phyloP scores from a whole-genome alignment of 495 filamentous ascomycete genomes.

The Aspergillus kassunensis region DNA sequence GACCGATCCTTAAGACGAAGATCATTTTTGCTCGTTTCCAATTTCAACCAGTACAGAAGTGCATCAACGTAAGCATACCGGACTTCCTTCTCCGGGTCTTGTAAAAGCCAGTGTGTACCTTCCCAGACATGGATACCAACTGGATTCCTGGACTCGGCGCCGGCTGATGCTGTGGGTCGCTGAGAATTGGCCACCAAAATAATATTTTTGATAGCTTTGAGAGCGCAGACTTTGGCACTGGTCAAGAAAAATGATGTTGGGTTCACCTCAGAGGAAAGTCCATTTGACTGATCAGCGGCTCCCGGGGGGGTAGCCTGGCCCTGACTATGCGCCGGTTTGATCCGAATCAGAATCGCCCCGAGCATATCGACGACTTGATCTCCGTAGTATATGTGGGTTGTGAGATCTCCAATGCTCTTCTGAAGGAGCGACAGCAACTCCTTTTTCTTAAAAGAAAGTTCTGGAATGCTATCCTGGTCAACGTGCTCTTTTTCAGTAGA shows the following conservation, averaged over 20 bases:
- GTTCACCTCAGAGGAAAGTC: slow-evolving; percentile 21
- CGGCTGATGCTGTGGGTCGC: slow-evolving; percentile 52
- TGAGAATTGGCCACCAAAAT: slow-evolving; percentile 71
- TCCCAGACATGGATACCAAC: slow-evolving; percentile 83
- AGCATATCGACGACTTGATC: slow-evolving; percentile 94
- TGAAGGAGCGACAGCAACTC: slow-evolving; percentile 64
- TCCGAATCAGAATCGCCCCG: slow-evolving; percentile 65
- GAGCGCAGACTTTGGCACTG: slow-evolving; percentile 67
- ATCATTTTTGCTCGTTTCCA: slow-evolving; percentile 70
- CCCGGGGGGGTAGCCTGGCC: slow-evolving; percentile 34
- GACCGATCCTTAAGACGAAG: slow-evolving; percentile 56
- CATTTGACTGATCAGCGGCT: slow-evolving; percentile 37
- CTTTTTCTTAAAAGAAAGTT: slow-evolving; percentile 39
- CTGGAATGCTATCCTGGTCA: slow-evolving; percentile 6
- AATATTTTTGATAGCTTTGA: slow-evolving; percentile 77
- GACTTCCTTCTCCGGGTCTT: slow-evolving; percentile 70
- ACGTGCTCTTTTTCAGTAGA: slow-evolving; percentile 16
- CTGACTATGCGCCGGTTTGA: slow-evolving; percentile 57
- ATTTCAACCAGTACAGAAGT: slow-evolving; percentile 71
- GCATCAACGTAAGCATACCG: slow-evolving; percentile 80
- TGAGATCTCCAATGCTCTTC: slow-evolving; percentile 76
- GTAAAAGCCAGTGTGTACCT: slow-evolving; percentile 82
- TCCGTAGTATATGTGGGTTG: slow-evolving; percentile 89
- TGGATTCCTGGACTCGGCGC: slow-evolving; percentile 62
- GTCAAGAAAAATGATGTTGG: slow-evolving; percentile 63